phyloP scores from a whole-genome alignment of 1,284 basidiomycete species.

The Marasmius oreades region DNA sequence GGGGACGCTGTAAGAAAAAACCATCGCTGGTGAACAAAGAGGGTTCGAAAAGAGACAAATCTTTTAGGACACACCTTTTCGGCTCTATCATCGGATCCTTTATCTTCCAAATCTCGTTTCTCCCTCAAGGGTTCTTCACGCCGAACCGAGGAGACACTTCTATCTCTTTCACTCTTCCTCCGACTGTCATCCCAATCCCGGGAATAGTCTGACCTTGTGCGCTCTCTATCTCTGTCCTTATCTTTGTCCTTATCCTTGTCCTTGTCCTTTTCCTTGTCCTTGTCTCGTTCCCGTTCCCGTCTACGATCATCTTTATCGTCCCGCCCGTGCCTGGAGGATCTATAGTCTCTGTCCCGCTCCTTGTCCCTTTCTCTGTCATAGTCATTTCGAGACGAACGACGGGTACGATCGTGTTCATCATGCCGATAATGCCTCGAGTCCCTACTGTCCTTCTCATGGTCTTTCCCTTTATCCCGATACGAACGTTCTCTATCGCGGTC shows the following conservation, averaged over 20 bases:
- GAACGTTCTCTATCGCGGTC: constrained; percentile 31
- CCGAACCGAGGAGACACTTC: constrained; percentile 41
- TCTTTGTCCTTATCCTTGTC: constrained; percentile 21
- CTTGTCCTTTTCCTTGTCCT: constrained; percentile 29
- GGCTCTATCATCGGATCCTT: constrained; percentile 45
- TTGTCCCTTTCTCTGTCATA: constrained; percentile 24
- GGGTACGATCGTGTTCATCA: constrained; percentile 26
- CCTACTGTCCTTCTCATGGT: constrained; percentile 7
- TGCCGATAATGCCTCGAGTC: constrained; percentile 15
- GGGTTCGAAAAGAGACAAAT: constrained; percentile 3
- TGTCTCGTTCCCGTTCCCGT: constrained; percentile 34
- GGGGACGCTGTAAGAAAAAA: constrained; percentile 41
- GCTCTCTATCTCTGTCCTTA: constrained; percentile 27
- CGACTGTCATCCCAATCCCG: constrained; percentile 34
- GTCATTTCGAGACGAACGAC: constrained; percentile 23
- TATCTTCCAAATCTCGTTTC: constrained; percentile 42
- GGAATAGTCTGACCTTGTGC: constrained; percentile 35
- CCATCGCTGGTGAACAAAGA: constrained; percentile 14
- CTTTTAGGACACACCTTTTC: constrained; percentile 60
- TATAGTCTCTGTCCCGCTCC: constrained; percentile 32
- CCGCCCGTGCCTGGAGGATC: constrained; percentile 30
- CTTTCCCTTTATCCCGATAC: constrained; percentile 16
- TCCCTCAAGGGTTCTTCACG: constrained; percentile 38
- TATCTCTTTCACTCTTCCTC: constrained; percentile 42
- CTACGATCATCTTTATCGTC: constrained; percentile 47